A percentile compares a stretch with the other conserved stretches of the same genome.
phyloP scores from a whole-genome alignment of 148 eudicot genomes.

The Tetragonia tetragonoides region DNA sequence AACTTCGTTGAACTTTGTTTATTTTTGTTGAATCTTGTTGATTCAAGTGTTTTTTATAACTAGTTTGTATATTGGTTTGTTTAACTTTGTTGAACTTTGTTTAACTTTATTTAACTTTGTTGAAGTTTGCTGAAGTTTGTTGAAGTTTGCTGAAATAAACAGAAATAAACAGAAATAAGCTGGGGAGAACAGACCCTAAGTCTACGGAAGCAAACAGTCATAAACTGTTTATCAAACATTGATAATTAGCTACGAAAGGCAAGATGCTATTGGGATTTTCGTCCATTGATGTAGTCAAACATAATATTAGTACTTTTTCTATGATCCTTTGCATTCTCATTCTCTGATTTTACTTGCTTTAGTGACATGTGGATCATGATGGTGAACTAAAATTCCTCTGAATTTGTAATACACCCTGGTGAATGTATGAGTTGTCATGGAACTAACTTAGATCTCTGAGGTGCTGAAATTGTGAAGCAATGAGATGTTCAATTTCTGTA shows the following conservation, averaged over 20 bases:
- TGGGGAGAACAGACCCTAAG: too few relatives aligned
- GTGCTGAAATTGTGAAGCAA: neutral
- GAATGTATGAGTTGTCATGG: neutral
- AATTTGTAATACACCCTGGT: neutral
- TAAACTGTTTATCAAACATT: too few relatives aligned
- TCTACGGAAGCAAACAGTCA: too few relatives aligned
- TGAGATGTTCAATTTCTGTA: neutral
- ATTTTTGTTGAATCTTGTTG: too few relatives aligned
- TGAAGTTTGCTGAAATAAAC: too few relatives aligned
- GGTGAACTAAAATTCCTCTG: neutral
- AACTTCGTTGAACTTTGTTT: too few relatives aligned
- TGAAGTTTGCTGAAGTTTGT: too few relatives aligned
- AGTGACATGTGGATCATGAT: neutral
- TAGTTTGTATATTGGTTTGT: too few relatives aligned
- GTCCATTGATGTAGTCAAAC: neutral
- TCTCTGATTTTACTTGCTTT: neutral
- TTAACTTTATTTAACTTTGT: too few relatives aligned
- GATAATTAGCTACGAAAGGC: neutral
- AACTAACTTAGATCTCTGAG: neutral
- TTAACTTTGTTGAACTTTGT: too few relatives aligned
- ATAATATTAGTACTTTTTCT: neutral
- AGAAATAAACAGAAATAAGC: too few relatives aligned
- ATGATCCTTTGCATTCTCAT: conserved; percentile 7
- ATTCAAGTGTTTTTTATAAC: too few relatives aligned
- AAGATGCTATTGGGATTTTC: neutral